Conservation (phyloP, 2,329 filamentous ascomycete species). For the Apiospora saccharicola region DNA sequence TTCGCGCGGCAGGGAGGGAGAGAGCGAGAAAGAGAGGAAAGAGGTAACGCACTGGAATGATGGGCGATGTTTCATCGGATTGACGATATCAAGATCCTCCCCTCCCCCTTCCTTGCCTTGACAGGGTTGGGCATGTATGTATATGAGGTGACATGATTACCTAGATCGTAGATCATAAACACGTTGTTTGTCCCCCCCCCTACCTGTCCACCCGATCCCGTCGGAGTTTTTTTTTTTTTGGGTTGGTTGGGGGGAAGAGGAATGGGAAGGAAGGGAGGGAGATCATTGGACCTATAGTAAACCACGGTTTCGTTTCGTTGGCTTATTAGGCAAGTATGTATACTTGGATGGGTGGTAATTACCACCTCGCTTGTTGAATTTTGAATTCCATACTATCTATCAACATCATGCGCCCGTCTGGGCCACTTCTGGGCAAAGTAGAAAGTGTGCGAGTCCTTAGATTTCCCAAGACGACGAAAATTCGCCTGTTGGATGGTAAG, state of each 20-base stretch:
- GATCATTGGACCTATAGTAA: background rate
- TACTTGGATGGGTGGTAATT: background rate
- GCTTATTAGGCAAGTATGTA: background rate
- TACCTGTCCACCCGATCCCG: background rate
- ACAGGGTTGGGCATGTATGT: background rate
- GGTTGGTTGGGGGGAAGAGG: background rate
- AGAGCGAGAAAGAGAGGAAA: background rate
- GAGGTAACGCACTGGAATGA: background rate
- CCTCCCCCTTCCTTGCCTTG: background rate
- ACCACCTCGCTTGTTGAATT: constrained; percentile 10
- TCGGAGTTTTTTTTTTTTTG: background rate
- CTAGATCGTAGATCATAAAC: constrained; percentile 5
- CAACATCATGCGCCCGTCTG: background rate
- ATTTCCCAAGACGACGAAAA: background rate
- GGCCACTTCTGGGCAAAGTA: background rate
- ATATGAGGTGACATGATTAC: background rate
- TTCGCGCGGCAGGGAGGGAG: background rate
- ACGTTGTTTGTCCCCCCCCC: background rate
- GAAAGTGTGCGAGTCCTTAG: background rate
- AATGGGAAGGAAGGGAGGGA: background rate
- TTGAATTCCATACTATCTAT: background rate
- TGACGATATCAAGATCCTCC: background rate
- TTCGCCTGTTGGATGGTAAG: background rate
- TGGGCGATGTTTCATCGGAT: background rate
- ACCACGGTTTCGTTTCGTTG: constrained; percentile 2